phyloP scores from a whole-genome alignment of 306 rosid genomes.

The Dicorynia guianensis region DNA sequence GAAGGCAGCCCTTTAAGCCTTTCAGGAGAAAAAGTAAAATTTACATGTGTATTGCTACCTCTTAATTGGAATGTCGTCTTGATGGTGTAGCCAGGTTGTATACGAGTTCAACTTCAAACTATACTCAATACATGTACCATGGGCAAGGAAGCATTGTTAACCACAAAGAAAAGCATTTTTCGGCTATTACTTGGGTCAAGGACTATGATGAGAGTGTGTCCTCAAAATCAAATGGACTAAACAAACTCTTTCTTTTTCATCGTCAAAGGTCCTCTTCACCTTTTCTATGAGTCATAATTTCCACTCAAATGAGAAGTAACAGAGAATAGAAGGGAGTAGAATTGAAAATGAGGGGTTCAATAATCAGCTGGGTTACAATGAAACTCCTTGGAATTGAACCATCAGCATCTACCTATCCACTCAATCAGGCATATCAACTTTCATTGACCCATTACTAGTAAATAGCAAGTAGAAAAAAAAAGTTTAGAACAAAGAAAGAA shows the following conservation, averaged over 20 bases:
- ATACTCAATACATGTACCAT: slow-evolving; percentile 18
- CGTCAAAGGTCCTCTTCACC: slow-evolving; percentile 5
- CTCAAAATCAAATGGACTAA: slow-evolving; percentile 20
- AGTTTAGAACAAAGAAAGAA: neutral
- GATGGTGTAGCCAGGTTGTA: slow-evolving; percentile 8
- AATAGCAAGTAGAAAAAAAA: neutral
- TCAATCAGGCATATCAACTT: slow-evolving; percentile 17
- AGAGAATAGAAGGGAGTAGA: slow-evolving; percentile 15
- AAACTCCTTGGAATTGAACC: neutral
- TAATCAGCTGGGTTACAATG: slow-evolving; percentile 12
- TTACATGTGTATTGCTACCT: slow-evolving; percentile 15
- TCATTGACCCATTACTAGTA: neutral
- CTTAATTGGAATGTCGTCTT: slow-evolving; percentile 16
- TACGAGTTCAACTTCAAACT: slow-evolving; percentile 6
- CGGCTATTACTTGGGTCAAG: slow-evolving; percentile 10
- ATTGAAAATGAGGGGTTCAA: slow-evolving; percentile 1
- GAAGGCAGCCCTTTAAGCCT: slow-evolving; percentile 20
- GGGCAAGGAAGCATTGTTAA: slow-evolving; percentile 26
- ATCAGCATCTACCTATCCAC: slow-evolving; percentile 20
- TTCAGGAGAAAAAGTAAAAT: slow-evolving; percentile 2
- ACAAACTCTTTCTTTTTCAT: slow-evolving; percentile 27
- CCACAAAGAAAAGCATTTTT: slow-evolving; percentile 12
- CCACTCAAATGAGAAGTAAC: slow-evolving; percentile 26
- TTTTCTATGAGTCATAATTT: slow-evolving; percentile 12
- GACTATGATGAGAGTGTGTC: slow-evolving; percentile 9